Percentiles rank a stretch among this genome's conserved stretches.
Evolutionary conservation across 2,329 filamentous ascomycete species (phyloP).

Genomic region (Beauveria asiatica): DNA sequence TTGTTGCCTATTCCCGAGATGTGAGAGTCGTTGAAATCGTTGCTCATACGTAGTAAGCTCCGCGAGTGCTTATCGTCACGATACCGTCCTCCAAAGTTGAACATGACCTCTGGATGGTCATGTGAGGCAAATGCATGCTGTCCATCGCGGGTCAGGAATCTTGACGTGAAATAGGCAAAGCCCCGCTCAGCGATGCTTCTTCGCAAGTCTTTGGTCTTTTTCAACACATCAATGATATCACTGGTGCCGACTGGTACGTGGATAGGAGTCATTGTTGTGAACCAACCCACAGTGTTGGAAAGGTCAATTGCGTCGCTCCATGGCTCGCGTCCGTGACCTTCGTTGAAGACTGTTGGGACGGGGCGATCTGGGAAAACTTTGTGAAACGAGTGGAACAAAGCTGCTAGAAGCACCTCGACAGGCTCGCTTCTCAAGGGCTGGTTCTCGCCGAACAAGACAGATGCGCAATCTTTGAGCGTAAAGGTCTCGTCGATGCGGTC

Average conservation of each 20-base stretch:
- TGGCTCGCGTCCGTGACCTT: constrained; percentile 27
- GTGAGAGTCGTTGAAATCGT: neutral
- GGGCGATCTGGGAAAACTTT: constrained; percentile 20
- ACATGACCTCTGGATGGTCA: constrained; percentile 32
- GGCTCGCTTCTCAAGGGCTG: constrained; percentile 34
- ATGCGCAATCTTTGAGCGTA: neutral
- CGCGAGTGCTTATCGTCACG: constrained; percentile 16
- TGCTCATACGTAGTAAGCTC: neutral
- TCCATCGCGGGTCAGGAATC: constrained; percentile 5
- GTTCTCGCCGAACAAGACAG: constrained; percentile 15
- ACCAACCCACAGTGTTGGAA: constrained; percentile 29
- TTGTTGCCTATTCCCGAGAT: neutral
- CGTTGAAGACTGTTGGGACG: constrained; percentile 22
- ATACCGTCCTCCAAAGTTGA: constrained; percentile 36
- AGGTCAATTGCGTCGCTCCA: constrained; percentile 22
- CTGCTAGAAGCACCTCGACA: constrained; percentile 16
- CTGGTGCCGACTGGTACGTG: neutral
- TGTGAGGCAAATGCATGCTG: neutral
- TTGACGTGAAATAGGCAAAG: constrained; percentile 16
- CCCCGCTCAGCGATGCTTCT: constrained; percentile 14
- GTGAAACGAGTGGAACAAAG: neutral
- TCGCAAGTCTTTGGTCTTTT: constrained; percentile 17
- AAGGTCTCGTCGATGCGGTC: neutral
- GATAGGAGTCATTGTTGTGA: constrained; percentile 21
- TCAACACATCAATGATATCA: constrained; percentile 11